Base-by-base conservation (phyloP, 306 rosid genomes). In the Aeschynomene evenia region DNA sequence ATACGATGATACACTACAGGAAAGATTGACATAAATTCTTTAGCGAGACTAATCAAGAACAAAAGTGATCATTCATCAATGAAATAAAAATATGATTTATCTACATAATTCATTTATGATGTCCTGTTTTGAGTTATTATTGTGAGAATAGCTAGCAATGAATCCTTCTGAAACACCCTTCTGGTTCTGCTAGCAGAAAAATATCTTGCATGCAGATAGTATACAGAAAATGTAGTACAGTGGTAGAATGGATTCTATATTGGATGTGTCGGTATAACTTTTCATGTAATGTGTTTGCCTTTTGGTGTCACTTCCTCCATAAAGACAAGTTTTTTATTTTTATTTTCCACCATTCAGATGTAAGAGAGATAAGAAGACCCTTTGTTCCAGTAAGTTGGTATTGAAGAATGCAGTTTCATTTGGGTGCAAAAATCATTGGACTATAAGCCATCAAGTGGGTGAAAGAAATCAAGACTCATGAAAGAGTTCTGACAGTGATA, bases 41-140 rank as follows among this genome's bases (percentile, higher is more conserved):
- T 66, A 46, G 50, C 46, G 46, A 23, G 61, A 9, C 21, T 67
- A 67, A 75, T 75, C 24, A 58, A 48, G 73, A 68, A 37, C 45
- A 20, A 12, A 26, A 13, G 63, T 51, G 61, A 61, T 62, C 42
- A 69, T 61, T 76, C 31, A 43, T 55, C 61, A 62, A 62, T 31
- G 36, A 77, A 62, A 69, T 55, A 31, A n/a, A 31, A 60, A 49
- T 14, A n/a, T 39, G 46, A 50, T 50, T 19, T 4, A 40, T 42
- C 58, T 49, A 24, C 22, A 68, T 3, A 36, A 68, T 51, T 39
- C 46, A 20, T 20, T 50, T 24, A 59, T 36, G 58, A 22, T 36
- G 23, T 26, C 63, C 43, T 51, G 40, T 51, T 53, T 24, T 66
- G 52, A 9, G 23, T 45, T 67, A 45, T 48, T 22, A 12, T 21